Base-by-base conservation (phyloP, 257 asterid genomes). In the Perilla frutescens region DNA sequence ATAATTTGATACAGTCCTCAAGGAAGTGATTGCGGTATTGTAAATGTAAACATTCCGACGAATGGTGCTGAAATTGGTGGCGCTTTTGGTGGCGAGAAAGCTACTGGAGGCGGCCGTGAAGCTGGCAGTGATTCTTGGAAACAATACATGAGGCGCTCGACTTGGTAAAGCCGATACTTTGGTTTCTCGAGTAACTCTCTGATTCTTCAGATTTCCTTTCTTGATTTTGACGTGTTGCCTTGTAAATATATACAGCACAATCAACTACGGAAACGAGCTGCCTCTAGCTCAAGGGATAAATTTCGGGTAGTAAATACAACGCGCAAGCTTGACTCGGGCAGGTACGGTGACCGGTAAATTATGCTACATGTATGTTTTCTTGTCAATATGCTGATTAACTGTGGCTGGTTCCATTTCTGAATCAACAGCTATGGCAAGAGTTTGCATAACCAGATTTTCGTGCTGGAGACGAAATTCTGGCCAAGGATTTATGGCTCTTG, bases 51-150 rank as follows among this genome's bases (percentile, higher is more conserved):
- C 58, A 89, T 95, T 72, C 99, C 99, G 11, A 95, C 99, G 32
- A 95, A 95, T 41, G 99, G 97, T 48, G 99, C 99, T 54, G 99
- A 95, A 73, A 95, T 95, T 39, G 99, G 99, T 4, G 99, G 99
- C 34, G 99, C 99, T 72, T 95, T 92, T 85, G 99, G 99, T 4
- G 98, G 98, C 29, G 99, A 95, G 83, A 95, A 95, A 70, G 99
- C 97, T 40, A 95, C 98, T 0, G 97, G 98, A 31, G 99, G 99
- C 55, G 98, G 99, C 49, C 92, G 99, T 51, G 99, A 95, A 83
- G 99, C 99, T 13, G 99, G 99, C 68, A 95, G 99, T 58, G 99
- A 95, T 81, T 95, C 99, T 29, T 95, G 98, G 99, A 95, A 95
- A 74, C 99, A 92, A 72, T 95, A 92, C 45, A 95, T 95, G 98